Percentiles rank a stretch among this genome's conserved stretches.
Evolutionary conservation across 75 land plant species (phyloP).

Genomic region (Cupressus sempervirens): DNA sequence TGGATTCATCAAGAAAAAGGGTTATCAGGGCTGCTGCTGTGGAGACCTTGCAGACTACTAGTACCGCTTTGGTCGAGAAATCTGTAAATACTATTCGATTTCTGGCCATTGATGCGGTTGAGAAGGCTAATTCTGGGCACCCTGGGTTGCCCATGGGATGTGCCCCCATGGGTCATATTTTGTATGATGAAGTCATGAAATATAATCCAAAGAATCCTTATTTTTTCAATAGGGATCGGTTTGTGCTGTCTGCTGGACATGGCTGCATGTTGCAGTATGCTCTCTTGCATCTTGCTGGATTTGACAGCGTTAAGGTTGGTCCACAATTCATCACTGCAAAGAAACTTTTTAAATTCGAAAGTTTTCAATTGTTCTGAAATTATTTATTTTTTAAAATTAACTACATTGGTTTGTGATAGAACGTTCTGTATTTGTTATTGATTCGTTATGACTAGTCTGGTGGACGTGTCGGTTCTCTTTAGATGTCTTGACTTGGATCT

Average conservation of each 20-base stretch:
- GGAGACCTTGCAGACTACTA: conserved; percentile 23
- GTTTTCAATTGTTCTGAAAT: background rate
- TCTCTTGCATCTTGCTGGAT: conserved; percentile 88
- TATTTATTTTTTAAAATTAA: background rate
- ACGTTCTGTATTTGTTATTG: background rate
- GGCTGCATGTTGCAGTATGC: conserved; percentile 99
- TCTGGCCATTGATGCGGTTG: conserved; percentile 88
- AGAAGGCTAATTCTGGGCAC: conserved; percentile 96
- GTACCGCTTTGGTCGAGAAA: conserved; percentile 55
- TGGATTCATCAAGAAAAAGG: background rate
- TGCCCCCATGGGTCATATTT: conserved; percentile 91
- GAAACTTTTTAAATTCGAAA: background rate
- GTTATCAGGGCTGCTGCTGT: conserved; percentile 19
- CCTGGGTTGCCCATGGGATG: conserved; percentile 99
- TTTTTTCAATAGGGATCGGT: conserved; percentile 89
- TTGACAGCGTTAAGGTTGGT: conserved; percentile 76
- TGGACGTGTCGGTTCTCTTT: background rate
- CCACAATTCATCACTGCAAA: background rate
- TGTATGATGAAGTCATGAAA: conserved; percentile 90
- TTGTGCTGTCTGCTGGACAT: conserved; percentile 93
- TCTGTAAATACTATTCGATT: conserved; percentile 86
- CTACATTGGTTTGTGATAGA: background rate
- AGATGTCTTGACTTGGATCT: background rate
- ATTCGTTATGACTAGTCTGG: background rate
- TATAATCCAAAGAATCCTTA: conserved; percentile 90